phyloP scores from a whole-genome alignment of 2,329 filamentous ascomycete species.

The Fusarium annulatum region DNA sequence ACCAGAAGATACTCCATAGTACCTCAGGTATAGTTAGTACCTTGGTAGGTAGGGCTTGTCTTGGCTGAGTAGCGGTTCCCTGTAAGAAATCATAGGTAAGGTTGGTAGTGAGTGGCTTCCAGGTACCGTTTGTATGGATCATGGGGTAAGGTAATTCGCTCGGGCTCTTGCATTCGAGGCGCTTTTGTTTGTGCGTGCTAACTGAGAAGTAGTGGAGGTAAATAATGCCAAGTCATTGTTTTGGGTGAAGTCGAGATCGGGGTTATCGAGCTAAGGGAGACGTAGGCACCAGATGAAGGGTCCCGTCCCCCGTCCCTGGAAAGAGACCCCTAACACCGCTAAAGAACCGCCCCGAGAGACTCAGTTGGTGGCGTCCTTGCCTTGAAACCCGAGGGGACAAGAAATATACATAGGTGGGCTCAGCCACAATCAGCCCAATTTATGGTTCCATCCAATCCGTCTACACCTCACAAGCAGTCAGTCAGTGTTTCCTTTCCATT shows the following conservation, averaged over 20 bases:
- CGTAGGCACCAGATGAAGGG: constrained; percentile 10
- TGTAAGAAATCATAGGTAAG: background rate
- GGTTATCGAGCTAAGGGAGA: background rate
- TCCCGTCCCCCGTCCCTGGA: background rate
- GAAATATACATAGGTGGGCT: background rate
- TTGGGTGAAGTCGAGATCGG: background rate
- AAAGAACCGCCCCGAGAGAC: constrained; percentile 11
- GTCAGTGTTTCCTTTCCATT: constrained; percentile 21
- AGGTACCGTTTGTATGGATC: background rate
- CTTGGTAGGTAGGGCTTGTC: background rate
- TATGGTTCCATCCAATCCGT: constrained; percentile 20
- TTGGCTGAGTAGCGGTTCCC: constrained; percentile 3
- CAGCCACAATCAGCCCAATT: constrained; percentile 40
- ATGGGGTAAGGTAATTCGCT: background rate
- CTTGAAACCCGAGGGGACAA: constrained; percentile 19
- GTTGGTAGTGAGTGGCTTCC: background rate
- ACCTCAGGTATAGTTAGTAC: background rate
- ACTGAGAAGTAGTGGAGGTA: background rate
- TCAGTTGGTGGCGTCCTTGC: constrained; percentile 16
- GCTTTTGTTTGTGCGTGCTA: background rate
- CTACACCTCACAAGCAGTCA: background rate
- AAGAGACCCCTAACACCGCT: constrained; percentile 23
- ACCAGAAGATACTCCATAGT: background rate
- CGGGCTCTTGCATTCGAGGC: background rate
- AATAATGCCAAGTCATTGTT: constrained; percentile 7